Evolutionary conservation across 2,329 filamentous ascomycete species (phyloP).

Genomic region (Sporothrix phasma): DNA sequence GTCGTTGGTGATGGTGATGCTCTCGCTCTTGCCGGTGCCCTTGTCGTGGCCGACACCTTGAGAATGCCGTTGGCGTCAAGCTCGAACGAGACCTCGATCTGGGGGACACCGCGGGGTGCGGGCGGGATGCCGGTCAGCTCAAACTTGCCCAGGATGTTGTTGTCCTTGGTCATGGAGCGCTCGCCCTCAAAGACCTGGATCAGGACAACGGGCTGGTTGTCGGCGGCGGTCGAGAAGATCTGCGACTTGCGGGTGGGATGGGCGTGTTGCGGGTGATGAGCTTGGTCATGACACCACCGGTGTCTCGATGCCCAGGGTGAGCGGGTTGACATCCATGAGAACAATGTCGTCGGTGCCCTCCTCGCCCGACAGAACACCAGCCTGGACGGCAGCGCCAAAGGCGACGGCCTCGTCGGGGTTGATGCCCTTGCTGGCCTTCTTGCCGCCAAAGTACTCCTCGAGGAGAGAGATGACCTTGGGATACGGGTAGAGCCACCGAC

Average conservation of each 20-base stretch:
- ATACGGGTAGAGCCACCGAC: constrained; percentile 99
- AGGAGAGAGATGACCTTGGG: constrained; percentile 92
- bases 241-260: constrained; percentile 96
- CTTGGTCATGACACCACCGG: constrained; percentile 95
- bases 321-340: constrained; percentile 94
- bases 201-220: constrained; percentile 91
- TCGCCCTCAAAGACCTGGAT: constrained; percentile 96
- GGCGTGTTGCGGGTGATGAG: constrained; percentile 89
- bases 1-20: constrained; percentile 98
- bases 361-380: constrained; percentile 87
- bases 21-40: constrained; percentile 94
- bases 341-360: constrained; percentile 70
- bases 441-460: constrained; percentile 89
- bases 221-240: constrained; percentile 93
- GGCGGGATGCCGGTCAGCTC: constrained; percentile 94
- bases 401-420: constrained; percentile 99
- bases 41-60: constrained; percentile 93
- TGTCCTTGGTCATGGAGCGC: constrained; percentile 88
- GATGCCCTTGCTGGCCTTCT: constrained; percentile 98
- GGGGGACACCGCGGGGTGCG: constrained; percentile 88
- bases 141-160: constrained; percentile 96
- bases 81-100: constrained; percentile 97
- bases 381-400: constrained; percentile 94
- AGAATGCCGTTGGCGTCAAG: constrained; percentile 98
- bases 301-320: constrained; percentile 97